Base-by-base conservation (phyloP, 169 alveolate species). In the Fabrea salina region DNA sequence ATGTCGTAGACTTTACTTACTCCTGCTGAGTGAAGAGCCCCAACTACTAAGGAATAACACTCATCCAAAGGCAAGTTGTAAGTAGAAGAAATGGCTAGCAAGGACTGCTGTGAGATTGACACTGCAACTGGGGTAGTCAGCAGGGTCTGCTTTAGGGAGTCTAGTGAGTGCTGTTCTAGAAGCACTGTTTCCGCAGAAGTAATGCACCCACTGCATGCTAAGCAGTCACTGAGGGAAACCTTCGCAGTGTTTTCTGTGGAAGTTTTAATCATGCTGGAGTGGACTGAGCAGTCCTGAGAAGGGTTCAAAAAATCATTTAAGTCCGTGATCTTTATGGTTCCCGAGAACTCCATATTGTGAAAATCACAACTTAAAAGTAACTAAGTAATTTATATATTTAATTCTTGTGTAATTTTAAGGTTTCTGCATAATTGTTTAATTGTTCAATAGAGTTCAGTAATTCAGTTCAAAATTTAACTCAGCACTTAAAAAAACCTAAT, bases 191-290 rank as follows among this genome's bases (percentile, higher is more conserved):
- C 93, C 4, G 95, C 86, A 35, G 95, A 87, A n/a, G 95, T 90
- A n/a, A 90, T 86, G 72, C 95, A 90, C 5, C 95, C 95, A 50
- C 86, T 85, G 67, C 93, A 90, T n/a, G 95, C 91, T 41, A 90
- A 57, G 49, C 95, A 90, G 72, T 90, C 95, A 58, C 84, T 57
- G 4, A 90, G 70, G 37, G 85, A 74, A 8, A 90, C 79, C 40
- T 84, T 87, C 37, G 92, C 90, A 25, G 76, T 58, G 68, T 33
- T 58, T 53, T 37, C 71, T 58, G 39, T 30, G 74, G 16, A 58
- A 56, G 44, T 53, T 67, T 58, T 78, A 72, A 35, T 82, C 82
- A 33, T 75, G 49, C 56, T 47, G 22, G 32, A 44, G 19, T 44
- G 77, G 22, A 32, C 71, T 4, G 67, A 43, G 39, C 79, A 70